Evolutionary conservation across 2,329 filamentous ascomycete species (phyloP), one percentile per base, ranked within the genome.

Genomic region (Tolypocladium tropicale): DNA sequence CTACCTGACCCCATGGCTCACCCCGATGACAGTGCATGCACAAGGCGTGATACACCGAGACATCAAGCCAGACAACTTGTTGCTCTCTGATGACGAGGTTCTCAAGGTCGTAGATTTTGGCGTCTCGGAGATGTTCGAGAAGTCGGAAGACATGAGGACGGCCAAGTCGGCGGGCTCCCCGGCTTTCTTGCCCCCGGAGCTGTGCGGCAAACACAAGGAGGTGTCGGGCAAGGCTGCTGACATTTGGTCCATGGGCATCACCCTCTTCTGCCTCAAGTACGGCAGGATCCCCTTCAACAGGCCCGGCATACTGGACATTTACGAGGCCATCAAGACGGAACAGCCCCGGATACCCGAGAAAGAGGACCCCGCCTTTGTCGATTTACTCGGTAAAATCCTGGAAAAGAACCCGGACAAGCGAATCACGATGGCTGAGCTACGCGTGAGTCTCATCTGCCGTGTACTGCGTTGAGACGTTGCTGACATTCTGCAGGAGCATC

Each of bases 101-200:
- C 81, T 99, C 54, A 99, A 97, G 70, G 88, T 99, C 61, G 91
- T 95, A 54, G 94, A 97, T 70, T 99, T 99, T 77, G 94, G 94
- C n/a, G 94, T 97, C 9, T 97, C 93, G 1, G 93, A 99, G 68
- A 96, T 99, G 85, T 99, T 99, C 63, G 88, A 93, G 67, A 96
- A 95, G 69, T 66, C 76, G 2, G 78, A 88, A 2, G 81, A 90
- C 50, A 97, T 97, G 94, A 85, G 84, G 68, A 96, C 90, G 0
- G 85, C 88, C 57, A 99, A 97, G 72, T 93, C 91, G 4, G 92
- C 92, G 12, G 94, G 94, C 1, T 96, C 92, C 4, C 94, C 94
- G 0, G 94, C 94, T 0, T 99, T 99, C 65, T 80, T 97, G 57
- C 89, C 94, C 0, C 94, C 94, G 0, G 94, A 99, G 70, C 77